Conservation (phyloP, 2,329 filamentous ascomycete species). For the Dothidotthia symphoricarpi region DNA sequence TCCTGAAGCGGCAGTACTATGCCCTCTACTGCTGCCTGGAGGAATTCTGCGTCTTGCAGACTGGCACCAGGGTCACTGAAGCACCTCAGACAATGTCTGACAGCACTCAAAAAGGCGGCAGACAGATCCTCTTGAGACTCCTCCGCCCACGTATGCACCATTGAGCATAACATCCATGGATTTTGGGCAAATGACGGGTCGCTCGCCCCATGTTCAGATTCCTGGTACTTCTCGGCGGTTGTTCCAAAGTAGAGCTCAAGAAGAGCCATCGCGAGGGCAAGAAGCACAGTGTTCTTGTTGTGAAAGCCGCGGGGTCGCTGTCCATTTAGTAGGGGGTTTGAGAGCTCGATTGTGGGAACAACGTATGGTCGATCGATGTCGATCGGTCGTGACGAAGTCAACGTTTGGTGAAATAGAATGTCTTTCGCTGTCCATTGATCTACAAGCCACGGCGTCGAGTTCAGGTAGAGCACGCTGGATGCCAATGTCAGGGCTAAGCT, state of each 20-base stretch:
- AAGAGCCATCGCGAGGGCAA: conserved; percentile 36
- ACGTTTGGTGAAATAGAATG: conserved; percentile 33
- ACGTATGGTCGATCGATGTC: conserved; percentile 38
- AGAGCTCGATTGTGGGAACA: conserved; percentile 11
- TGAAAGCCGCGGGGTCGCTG: conserved; percentile 19
- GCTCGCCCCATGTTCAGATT: conserved; percentile 15
- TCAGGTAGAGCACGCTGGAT: conserved; percentile 37
- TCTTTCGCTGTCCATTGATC: conserved; percentile 37
- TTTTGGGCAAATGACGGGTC: conserved; percentile 20
- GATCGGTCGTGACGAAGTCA: conserved; percentile 15
- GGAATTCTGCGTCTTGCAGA: conserved; percentile 35
- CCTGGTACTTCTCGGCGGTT: conserved; percentile 32
- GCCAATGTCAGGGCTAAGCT: conserved; percentile 39
- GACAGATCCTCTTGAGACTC: conserved; percentile 37
- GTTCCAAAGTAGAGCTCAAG: conserved; percentile 41
- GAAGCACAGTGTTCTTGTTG: conserved; percentile 38
- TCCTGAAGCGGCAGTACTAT: conserved; percentile 41
- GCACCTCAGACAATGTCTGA: conserved; percentile 37
- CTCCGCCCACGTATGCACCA: conserved; percentile 38
- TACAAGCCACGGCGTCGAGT: conserved; percentile 39
- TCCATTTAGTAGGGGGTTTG: conserved; percentile 5
- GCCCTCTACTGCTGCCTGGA: conserved; percentile 39
- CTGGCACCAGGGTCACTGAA: conserved; percentile 37
- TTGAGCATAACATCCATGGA: conserved; percentile 30
- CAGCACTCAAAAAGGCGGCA: conserved; percentile 35